Evolutionary conservation across 495 filamentous ascomycete genomes (phyloP).

Genomic region (Penicillium salamii): DNA sequence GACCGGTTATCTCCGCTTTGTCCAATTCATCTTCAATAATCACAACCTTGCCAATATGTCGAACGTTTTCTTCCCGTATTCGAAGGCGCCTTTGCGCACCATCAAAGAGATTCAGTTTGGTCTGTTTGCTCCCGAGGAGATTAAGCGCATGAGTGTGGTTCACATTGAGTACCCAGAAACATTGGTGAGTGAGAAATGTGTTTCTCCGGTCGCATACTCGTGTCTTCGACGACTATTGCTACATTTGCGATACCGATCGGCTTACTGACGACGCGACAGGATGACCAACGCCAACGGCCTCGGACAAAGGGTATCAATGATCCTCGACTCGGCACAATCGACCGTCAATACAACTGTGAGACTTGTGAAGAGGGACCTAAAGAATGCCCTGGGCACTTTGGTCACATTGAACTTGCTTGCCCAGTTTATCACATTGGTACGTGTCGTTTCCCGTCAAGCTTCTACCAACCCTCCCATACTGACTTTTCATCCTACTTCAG

Average conservation of each 20-base stretch:
- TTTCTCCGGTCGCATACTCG: background rate
- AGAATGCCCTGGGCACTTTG: constrained; percentile 95
- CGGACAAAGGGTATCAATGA: constrained; percentile 90
- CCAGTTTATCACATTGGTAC: constrained; percentile 87
- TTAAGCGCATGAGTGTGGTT: constrained; percentile 93
- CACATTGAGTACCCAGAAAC: constrained; percentile 95
- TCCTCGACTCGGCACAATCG: constrained; percentile 89
- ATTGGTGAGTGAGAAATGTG: constrained; percentile 57
- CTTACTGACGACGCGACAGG: constrained; percentile 45
- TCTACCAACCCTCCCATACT: constrained; percentile 16
- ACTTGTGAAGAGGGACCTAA: constrained; percentile 93
- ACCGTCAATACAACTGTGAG: constrained; percentile 87
- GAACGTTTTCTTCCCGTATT: constrained; percentile 87
- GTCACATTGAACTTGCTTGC: constrained; percentile 92
- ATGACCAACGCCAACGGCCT: constrained; percentile 83
- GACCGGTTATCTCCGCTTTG: constrained; percentile 9
- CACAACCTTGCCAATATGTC: constrained; percentile 65
- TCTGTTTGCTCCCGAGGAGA: constrained; percentile 92
- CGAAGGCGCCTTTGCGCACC: constrained; percentile 90
- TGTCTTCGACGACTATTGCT: constrained; percentile 5
- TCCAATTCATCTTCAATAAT: constrained; percentile 8
- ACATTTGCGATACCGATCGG: constrained; percentile 2
- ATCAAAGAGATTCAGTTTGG: constrained; percentile 99
- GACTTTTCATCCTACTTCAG: constrained; percentile 38
- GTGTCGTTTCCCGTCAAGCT: constrained; percentile 20